Evolutionary conservation across 768 basidiomycete genomes (phyloP).

Genomic region (Phylloporus scabripes): DNA sequence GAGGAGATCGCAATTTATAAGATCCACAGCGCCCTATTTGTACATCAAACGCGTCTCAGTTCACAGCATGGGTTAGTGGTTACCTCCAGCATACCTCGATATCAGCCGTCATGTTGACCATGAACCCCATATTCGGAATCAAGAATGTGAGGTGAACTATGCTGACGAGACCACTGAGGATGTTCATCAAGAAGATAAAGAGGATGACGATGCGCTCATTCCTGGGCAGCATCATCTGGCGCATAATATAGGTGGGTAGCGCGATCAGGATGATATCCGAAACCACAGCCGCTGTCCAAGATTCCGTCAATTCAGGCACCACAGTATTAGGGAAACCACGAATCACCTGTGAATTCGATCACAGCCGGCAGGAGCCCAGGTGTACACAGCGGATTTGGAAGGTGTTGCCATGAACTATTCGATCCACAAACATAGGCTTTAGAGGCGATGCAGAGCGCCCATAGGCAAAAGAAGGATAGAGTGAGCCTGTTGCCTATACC

Average conservation of each 20-base stretch:
- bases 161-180: slow-evolving; percentile 6
- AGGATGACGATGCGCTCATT: slow-evolving; percentile 10
- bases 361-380: not conserved
- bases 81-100: slow-evolving; percentile 10
- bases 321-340: not conserved
- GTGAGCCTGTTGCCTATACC: not conserved
- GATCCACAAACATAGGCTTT: slow-evolving; percentile 11
- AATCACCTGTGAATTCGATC: slow-evolving; percentile 8
- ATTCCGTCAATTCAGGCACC: not conserved
- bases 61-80: not conserved
- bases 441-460: slow-evolving; percentile 4
- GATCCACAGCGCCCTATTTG: slow-evolving; percentile 11
- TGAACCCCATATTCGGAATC: slow-evolving; percentile 5
- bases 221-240: slow-evolving; percentile 1
- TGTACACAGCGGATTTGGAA: not conserved
- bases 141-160: slow-evolving; percentile 12
- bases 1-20: slow-evolving; percentile 15
- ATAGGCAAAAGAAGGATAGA: slow-evolving; percentile 6
- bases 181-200: slow-evolving; percentile 11
- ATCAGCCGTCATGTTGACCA: slow-evolving; percentile 9
- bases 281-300: slow-evolving; percentile 7
- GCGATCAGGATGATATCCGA: slow-evolving; percentile 8
- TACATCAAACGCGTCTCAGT: not conserved
- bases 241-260: slow-evolving; percentile 9
- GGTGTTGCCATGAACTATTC: slow-evolving; percentile 7